phyloP scores from a whole-genome alignment of 805 yeast genomes.

The Yueomyces sinensis region DNA sequence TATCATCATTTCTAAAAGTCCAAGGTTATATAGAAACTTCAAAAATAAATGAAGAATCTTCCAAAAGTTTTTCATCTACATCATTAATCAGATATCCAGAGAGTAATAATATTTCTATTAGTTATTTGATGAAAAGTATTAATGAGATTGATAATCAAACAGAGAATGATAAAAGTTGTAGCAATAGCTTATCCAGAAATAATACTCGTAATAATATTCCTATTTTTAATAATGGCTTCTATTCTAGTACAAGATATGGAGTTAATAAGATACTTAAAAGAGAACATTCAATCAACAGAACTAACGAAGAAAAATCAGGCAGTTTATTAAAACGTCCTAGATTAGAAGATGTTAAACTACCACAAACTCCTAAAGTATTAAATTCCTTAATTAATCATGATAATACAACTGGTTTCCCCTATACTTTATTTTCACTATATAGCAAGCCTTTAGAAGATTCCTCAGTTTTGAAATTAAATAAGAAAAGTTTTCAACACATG shows the following conservation, averaged over 20 bases:
- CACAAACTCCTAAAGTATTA: not conserved
- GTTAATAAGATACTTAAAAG: not conserved
- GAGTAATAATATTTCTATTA: not conserved
- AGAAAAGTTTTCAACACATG: not conserved
- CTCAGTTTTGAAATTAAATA: not conserved
- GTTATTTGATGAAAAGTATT: not conserved
- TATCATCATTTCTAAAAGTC: slow-evolving; percentile 18
- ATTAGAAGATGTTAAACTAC: not conserved
- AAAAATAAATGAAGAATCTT: not conserved
- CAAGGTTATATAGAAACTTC: slow-evolving; percentile 10
- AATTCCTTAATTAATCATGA: not conserved
- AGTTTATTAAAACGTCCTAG: not conserved
- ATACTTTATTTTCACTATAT: too few species aligned
- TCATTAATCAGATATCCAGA: not conserved
- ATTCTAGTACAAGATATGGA: not conserved
- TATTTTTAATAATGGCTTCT: not conserved
- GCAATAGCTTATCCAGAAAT: not conserved
- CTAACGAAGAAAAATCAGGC: not conserved
- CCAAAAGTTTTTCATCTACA: not conserved
- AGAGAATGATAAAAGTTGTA: not conserved
- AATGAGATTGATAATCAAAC: not conserved
- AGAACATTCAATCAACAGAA: not conserved
- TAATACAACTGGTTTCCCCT: not conserved
- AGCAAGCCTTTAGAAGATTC: too few species aligned
- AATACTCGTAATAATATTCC: not conserved